Conservation (phyloP, 2,329 filamentous ascomycete species). For the Sclerotinia minor region DNA sequence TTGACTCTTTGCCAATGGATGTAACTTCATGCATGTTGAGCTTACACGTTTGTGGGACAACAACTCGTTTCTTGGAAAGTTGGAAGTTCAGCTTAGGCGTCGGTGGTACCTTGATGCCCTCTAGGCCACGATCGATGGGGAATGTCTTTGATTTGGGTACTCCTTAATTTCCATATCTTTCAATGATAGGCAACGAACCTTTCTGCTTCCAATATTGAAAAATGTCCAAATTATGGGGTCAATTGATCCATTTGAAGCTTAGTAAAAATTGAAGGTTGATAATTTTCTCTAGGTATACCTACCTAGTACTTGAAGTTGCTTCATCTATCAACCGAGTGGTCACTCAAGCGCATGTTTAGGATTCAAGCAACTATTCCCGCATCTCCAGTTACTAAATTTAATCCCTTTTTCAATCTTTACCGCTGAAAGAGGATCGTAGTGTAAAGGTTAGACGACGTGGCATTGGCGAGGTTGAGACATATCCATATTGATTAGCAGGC, state of each 20-base stretch:
- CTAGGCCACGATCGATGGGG: background rate
- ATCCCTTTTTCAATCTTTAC: background rate
- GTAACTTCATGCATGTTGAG: constrained; percentile 9
- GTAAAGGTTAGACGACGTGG: background rate
- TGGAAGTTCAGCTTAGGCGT: constrained; percentile 16
- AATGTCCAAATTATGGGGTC: background rate
- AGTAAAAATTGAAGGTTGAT: background rate
- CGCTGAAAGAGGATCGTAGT: background rate
- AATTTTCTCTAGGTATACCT: background rate
- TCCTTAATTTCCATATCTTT: background rate
- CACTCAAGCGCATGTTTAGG: background rate
- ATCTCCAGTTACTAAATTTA: background rate
- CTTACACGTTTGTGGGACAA: background rate
- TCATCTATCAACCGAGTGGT: background rate
- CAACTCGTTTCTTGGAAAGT: constrained; percentile 9
- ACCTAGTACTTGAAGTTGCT: background rate
- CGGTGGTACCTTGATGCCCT: background rate
- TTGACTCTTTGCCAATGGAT: background rate
- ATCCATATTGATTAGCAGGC: background rate
- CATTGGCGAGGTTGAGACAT: background rate
- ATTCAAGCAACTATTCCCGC: background rate
- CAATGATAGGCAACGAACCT: background rate
- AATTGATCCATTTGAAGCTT: background rate
- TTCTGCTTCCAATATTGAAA: background rate
- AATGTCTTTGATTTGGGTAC: background rate